Conservation (phyloP, 2,329 filamentous ascomycete genomes). For the Bertia moriformis region DNA sequence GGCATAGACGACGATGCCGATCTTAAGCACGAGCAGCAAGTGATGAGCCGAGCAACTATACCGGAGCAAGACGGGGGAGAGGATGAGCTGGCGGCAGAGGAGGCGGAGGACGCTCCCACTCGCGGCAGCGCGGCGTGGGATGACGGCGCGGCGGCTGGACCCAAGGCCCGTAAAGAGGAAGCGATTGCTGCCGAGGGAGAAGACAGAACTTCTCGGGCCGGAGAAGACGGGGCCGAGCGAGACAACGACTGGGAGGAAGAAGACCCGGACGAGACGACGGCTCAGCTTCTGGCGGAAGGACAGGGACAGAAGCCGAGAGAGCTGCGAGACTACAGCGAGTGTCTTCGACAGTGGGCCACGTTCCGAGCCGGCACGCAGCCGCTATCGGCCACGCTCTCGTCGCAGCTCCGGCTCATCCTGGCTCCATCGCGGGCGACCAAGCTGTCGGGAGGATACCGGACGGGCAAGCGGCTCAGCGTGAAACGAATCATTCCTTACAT, state of each 20-base stretch:
- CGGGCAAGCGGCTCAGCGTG: conserved; percentile 95
- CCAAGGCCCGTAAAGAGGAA: conserved; percentile 40
- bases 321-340: conserved; percentile 32
- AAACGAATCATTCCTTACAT: conserved; percentile 99
- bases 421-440: conserved; percentile 90
- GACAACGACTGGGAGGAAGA: conserved; percentile 19
- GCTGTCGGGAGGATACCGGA: conserved; percentile 89
- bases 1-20: conserved; percentile 60
- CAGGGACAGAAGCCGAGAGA: conserved; percentile 39
- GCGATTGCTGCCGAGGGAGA: too few relatives aligned
- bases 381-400: conserved; percentile 76
- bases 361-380: conserved; percentile 75
- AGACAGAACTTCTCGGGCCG: too few relatives aligned
- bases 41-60: conserved; percentile 25
- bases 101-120: conserved; percentile 20
- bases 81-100: conserved; percentile 21
- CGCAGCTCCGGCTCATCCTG: conserved; percentile 88
- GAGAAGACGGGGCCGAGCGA: conserved; percentile 5
- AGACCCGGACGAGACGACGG: conserved; percentile 29
- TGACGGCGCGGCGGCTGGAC: conserved; percentile 40
- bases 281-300: conserved; percentile 54
- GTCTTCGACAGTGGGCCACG: conserved; percentile 66
- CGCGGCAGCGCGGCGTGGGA: conserved; percentile 30
- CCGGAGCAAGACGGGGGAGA: conserved; percentile 33
- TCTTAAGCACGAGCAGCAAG: conserved; percentile 25